Percentiles rank a stretch among this genome's conserved stretches.
Evolutionary conservation across 148 eudicot species (phyloP).

Genomic region (Fagopyrum tataricum): DNA sequence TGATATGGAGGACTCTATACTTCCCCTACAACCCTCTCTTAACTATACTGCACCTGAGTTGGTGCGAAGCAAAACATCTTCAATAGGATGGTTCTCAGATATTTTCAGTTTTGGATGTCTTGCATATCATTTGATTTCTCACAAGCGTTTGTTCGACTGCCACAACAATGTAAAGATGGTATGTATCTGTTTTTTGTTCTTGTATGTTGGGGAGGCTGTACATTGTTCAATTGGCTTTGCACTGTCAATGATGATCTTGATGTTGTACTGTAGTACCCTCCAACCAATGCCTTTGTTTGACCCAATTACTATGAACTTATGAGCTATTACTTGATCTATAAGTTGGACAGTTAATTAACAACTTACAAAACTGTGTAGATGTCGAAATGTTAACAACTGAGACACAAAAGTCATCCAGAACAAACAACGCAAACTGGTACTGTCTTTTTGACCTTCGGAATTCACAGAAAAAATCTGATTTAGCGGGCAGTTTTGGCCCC

Average conservation of each 20-base stretch:
- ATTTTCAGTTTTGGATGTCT: conserved; percentile 97
- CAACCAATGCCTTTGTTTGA: not conserved
- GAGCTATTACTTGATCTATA: not conserved
- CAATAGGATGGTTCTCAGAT: conserved; percentile 71
- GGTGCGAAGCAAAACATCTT: conserved; percentile 67
- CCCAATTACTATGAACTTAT: not conserved
- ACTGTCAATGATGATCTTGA: not conserved
- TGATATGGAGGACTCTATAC: conserved; percentile 87
- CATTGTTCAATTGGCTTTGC: not conserved
- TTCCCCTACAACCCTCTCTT: conserved; percentile 95
- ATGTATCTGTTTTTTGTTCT: conserved; percentile 18
- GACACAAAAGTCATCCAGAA: not conserved
- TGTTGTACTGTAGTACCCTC: not conserved
- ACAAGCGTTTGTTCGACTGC: conserved; percentile 89
- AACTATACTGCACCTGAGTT: conserved; percentile 95
- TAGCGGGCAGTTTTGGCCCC: no score
- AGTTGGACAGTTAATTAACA: not conserved
- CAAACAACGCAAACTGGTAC: no score
- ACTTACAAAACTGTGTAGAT: not conserved
- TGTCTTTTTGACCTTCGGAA: no score
- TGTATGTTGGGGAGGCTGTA: conserved; percentile 5
- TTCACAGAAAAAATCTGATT: no score
- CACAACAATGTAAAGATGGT: conserved; percentile 99
- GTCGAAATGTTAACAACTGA: not conserved
- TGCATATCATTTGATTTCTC: conserved; percentile 84